These are phyloP conservation scores for Fusarium chuoi DNA, from an alignment of 2,329 filamentous ascomycete species.

Conservation along the genomic window DNA sequence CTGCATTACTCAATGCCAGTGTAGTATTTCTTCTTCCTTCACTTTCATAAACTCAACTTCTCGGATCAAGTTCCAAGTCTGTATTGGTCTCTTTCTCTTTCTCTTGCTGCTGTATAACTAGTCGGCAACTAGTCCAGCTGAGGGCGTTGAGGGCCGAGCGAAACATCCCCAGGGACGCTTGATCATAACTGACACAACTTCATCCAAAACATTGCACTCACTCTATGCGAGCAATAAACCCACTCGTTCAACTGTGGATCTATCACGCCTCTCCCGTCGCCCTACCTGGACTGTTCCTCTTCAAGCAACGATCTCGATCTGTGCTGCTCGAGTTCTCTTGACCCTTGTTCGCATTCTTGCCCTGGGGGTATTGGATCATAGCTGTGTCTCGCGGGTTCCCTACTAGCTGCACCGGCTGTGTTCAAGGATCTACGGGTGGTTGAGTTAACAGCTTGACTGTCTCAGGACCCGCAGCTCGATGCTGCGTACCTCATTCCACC, in stretches of 20 bases:
- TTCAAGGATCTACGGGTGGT: constrained; percentile 46
- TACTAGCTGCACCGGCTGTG: constrained; percentile 43
- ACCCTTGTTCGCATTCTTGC: constrained; percentile 49
- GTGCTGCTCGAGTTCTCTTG: constrained; percentile 4
- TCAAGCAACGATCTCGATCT: constrained; percentile 43
- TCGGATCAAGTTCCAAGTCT: constrained; percentile 17
- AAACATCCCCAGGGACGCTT: constrained; percentile 38
- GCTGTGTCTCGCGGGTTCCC: constrained; percentile 51
- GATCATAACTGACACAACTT: constrained; percentile 34
- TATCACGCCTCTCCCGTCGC: constrained; percentile 44
- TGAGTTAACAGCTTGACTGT: constrained; percentile 51
- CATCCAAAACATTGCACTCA: constrained; percentile 31
- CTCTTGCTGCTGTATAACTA: constrained; percentile 31
- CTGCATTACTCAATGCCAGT: neutral
- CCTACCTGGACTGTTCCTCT: constrained; percentile 30
- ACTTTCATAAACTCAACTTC: neutral
- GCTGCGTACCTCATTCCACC: constrained; percentile 51
- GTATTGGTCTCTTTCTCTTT: constrained; percentile 6
- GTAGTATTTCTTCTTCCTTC: neutral
- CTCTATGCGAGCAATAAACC: constrained; percentile 43
- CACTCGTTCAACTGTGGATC: constrained; percentile 39
- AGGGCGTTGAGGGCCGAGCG: constrained; percentile 33
- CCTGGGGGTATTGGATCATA: constrained; percentile 38
- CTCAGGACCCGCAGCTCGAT: constrained; percentile 47
- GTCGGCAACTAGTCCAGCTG: constrained; percentile 26